Conservation (phyloP, 1,139 yeast genomes). For the Suhomyces taliae region DNA sequence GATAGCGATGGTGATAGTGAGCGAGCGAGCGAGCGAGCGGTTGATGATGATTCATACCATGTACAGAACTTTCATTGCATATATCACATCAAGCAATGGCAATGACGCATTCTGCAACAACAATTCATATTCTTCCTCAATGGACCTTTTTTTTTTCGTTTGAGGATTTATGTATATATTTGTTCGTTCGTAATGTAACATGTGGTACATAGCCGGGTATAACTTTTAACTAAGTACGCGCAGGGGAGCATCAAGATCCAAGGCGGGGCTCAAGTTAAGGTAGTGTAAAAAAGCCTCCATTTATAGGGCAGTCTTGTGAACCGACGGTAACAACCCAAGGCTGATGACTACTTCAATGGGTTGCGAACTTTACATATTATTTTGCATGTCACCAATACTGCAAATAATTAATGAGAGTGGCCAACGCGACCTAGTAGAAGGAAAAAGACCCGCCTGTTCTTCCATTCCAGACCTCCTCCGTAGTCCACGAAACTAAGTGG, state of each 20-base stretch:
- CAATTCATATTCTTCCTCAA: background rate
- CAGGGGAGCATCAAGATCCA: background rate
- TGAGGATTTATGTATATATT: no score
- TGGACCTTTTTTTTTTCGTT: no score
- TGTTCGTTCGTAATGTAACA: background rate
- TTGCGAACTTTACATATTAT: background rate
- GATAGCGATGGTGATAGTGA: background rate
- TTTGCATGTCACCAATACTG: background rate
- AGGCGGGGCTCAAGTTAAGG: background rate
- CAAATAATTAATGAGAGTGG: background rate
- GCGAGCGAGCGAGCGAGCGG: background rate
- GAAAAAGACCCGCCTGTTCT: no score
- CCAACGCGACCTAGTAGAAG: background rate
- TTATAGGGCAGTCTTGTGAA: no score
- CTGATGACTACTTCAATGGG: background rate
- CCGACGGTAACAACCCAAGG: background rate
- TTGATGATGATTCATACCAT: no score
- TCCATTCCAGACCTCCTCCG: no score
- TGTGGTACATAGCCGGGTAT: background rate
- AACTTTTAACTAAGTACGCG: background rate
- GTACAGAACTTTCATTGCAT: background rate
- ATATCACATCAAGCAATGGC: background rate
- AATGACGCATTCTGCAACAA: background rate
- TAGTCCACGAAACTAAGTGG: no score
- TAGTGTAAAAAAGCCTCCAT: no score